A percentile compares a stretch with the other conserved stretches of the same genome.
phyloP scores from a whole-genome alignment of 2,329 filamentous ascomycete species.

The Stachybotrys elegans region DNA sequence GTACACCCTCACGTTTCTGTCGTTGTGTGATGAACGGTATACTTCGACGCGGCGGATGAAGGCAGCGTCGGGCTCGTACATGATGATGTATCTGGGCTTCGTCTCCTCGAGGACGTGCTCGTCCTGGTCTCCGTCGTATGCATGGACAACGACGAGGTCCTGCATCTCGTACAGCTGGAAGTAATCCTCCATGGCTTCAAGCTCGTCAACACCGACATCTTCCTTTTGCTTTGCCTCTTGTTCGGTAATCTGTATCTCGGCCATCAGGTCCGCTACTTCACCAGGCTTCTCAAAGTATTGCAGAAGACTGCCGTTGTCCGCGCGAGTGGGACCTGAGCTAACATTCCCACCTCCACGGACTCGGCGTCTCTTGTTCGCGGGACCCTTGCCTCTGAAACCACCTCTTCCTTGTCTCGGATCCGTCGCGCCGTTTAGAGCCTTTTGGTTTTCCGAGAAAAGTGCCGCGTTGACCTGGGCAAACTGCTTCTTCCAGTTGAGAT shows the following conservation, averaged over 20 bases:
- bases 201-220: constrained; percentile 68
- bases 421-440: constrained; percentile 62
- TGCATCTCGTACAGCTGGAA: constrained; percentile 90
- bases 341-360: constrained; percentile 70
- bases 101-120: constrained; percentile 95
- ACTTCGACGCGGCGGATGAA: constrained; percentile 95
- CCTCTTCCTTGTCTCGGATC: constrained; percentile 45
- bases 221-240: constrained; percentile 70
- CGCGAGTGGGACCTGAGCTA: constrained; percentile 54
- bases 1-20: constrained; percentile 85
- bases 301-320: constrained; percentile 68
- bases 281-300: constrained; percentile 77
- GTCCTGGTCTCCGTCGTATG: constrained; percentile 93
- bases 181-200: constrained; percentile 88
- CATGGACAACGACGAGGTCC: constrained; percentile 82
- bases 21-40: constrained; percentile 89
- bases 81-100: constrained; percentile 90
- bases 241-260: constrained; percentile 76
- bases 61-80: constrained; percentile 94
- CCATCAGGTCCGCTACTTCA: constrained; percentile 78
- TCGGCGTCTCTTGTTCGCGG: constrained; percentile 80
- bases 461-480: constrained; percentile 80
- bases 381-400: constrained; percentile 52
- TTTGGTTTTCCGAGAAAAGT: constrained; percentile 76
- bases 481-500: constrained; percentile 84